Evolutionary conservation across 192 early-diverging fungal species (phyloP), one percentile per base, ranked within the genome.

Genomic region (Coemansia sp.): DNA sequence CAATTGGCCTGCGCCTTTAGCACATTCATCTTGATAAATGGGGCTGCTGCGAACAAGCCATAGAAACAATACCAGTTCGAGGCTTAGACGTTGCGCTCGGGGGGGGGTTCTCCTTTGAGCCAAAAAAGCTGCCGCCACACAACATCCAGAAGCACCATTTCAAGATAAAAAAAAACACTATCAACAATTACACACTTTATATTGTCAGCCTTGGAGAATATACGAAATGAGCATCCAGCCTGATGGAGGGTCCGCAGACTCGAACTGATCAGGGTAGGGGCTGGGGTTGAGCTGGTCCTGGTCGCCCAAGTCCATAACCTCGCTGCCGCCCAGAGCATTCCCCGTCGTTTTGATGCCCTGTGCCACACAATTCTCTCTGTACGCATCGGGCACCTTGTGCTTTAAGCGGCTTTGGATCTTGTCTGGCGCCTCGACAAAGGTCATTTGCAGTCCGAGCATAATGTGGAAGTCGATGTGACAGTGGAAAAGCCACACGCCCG

Each of bases 401-500:
- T 65, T 59, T 62, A 84, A 48, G 60, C 70, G 72, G 53, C 84
- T 56, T 60, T 89, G 84, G 21, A 86, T 67, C 33, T 82, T 33
- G 52, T 86, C 85, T 10, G 92, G 90, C 18, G 90, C 89, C 69
- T 89, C 88, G 65, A 93, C 76, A 73, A 95, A 79, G 6, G 83
- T 77, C 38, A 86, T 84, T 35, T 84, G 87, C 50, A 95, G 84
- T 28, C 93, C 91, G 45, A 88, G 74, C 62, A 86, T 80, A 42
- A 91, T 76, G 48, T 83, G 82, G 43, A 65, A 84, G 34, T 82
- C 76, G 28, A 76, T 73, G 70, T 94, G 94, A 72, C 94, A 94
- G 78, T 94, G 93, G 77, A 94, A 85, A 35, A 91, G 75, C 92
- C 92, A 94, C 42, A 87, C 85, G 42, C 92, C 94, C 1, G 91